Evolutionary conservation across 2,329 filamentous ascomycete species (phyloP).

Genomic region (Neobulgaria alba): DNA sequence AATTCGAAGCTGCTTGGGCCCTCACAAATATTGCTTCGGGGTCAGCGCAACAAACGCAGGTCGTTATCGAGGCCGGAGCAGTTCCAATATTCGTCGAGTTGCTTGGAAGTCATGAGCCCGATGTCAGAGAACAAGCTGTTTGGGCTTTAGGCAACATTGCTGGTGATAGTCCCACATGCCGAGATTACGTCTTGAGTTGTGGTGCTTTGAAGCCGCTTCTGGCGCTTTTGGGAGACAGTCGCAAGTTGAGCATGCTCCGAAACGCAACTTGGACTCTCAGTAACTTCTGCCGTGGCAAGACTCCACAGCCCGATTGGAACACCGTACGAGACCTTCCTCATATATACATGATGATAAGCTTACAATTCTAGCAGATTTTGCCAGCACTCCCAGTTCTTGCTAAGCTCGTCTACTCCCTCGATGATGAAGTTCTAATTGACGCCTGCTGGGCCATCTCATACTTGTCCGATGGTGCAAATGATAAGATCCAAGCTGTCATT

Average conservation of each 20-base stretch:
- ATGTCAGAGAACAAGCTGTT: conserved; percentile 95
- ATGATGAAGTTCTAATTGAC: conserved; percentile 97
- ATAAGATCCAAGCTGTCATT: conserved; percentile 98
- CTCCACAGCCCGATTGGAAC: conserved; percentile 94
- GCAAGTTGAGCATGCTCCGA: conserved; percentile 97
- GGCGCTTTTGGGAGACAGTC: conserved; percentile 85
- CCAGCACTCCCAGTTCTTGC: conserved; percentile 90
- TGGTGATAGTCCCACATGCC: conserved; percentile 93
- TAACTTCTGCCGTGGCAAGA: conserved; percentile 99
- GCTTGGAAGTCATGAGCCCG: conserved; percentile 88
- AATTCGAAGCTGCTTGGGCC: conserved; percentile 98
- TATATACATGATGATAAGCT: conserved; percentile 18
- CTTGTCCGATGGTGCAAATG: conserved; percentile 93
- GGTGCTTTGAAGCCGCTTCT: conserved; percentile 88
- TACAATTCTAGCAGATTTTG: conserved; percentile 57
- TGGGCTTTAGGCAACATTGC: conserved; percentile 99
- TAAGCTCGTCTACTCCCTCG: conserved; percentile 96
- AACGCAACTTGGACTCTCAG: conserved; percentile 99
- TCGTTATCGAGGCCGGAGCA: conserved; percentile 95
- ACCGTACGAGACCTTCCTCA: conserved; percentile 54
- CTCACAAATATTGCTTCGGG: conserved; percentile 98
- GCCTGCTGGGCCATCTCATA: conserved; percentile 99
- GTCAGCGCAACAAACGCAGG: conserved; percentile 93
- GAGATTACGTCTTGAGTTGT: conserved; percentile 89
- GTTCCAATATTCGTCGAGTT: conserved; percentile 98